phyloP scores from a whole-genome alignment of 306 rosid species.

The Leucaena leucocephala region DNA sequence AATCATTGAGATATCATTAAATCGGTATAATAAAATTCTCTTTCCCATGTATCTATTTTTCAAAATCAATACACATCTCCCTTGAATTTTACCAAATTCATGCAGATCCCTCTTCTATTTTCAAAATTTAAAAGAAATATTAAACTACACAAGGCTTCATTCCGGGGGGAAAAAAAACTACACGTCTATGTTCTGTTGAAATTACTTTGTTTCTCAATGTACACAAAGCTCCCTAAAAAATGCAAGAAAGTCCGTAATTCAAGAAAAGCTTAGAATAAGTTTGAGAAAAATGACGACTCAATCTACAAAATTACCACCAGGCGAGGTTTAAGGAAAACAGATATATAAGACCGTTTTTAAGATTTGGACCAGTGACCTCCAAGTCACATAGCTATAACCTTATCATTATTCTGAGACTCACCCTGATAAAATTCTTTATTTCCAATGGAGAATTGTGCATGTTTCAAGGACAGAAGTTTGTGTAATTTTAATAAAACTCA shows the following conservation, averaged over 20 bases:
- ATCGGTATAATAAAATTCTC: background rate
- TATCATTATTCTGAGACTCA: too few relatives aligned
- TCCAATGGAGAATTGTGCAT: background rate
- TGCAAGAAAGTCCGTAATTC: background rate
- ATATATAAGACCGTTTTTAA: too few relatives aligned
- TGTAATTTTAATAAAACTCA: background rate
- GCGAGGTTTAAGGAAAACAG: too few relatives aligned
- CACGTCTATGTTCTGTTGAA: background rate
- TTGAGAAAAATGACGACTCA: too few relatives aligned
- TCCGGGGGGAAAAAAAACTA: too few relatives aligned
- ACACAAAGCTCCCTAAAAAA: background rate
- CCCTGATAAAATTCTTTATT: too few relatives aligned
- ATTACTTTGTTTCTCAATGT: background rate
- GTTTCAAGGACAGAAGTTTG: background rate
- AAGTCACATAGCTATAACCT: too few relatives aligned
- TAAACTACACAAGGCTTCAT: too few relatives aligned
- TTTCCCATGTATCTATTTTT: background rate
- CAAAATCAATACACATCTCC: background rate
- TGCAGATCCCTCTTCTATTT: background rate
- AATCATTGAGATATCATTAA: background rate
- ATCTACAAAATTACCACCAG: too few relatives aligned
- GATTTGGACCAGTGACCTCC: too few relatives aligned
- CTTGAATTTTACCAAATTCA: background rate
- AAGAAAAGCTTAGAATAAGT: background rate
- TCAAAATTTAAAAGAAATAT: too few relatives aligned